Evolutionary conservation across 2,329 filamentous ascomycete species (phyloP).

Genomic region (Cytospora leucostoma): DNA sequence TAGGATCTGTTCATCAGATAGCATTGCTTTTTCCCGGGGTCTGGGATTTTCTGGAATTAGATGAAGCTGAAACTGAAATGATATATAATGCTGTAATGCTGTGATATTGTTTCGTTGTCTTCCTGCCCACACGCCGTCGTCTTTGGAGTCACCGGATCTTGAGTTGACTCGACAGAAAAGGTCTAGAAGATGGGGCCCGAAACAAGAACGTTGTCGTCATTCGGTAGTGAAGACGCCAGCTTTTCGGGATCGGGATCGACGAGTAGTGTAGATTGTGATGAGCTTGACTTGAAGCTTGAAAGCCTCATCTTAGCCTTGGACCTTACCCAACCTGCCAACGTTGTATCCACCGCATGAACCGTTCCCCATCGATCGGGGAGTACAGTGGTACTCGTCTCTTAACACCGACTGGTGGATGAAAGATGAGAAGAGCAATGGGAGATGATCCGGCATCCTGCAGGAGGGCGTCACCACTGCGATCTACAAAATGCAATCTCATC

Average conservation of each 20-base stretch:
- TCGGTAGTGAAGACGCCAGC: not conserved
- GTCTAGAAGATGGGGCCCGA: no score
- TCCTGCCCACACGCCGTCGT: not conserved
- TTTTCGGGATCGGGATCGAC: not conserved
- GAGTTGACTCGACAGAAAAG: not conserved
- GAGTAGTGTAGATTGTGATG: slow-evolving; percentile 4
- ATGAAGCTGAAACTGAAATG: not conserved
- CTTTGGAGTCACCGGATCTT: slow-evolving; percentile 3
- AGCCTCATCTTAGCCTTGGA: not conserved
- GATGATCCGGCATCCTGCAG: slow-evolving; percentile 6
- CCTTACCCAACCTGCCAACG: not conserved
- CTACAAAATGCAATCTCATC: slow-evolving; percentile 15
- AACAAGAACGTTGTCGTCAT: not conserved
- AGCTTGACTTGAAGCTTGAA: slow-evolving; percentile 20
- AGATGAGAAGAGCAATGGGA: slow-evolving; percentile 1
- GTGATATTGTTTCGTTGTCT: not conserved
- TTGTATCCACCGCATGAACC: not conserved
- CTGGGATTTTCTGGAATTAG: not conserved
- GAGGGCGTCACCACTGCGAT: slow-evolving; percentile 8
- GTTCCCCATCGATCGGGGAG: not conserved
- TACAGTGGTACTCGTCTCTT: not conserved
- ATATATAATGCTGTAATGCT: not conserved
- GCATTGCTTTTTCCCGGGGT: not conserved
- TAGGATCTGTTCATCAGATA: slow-evolving; percentile 1
- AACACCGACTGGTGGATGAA: not conserved